Conservation (phyloP, 257 asterid genomes). For the Cinchona pubescens region DNA sequence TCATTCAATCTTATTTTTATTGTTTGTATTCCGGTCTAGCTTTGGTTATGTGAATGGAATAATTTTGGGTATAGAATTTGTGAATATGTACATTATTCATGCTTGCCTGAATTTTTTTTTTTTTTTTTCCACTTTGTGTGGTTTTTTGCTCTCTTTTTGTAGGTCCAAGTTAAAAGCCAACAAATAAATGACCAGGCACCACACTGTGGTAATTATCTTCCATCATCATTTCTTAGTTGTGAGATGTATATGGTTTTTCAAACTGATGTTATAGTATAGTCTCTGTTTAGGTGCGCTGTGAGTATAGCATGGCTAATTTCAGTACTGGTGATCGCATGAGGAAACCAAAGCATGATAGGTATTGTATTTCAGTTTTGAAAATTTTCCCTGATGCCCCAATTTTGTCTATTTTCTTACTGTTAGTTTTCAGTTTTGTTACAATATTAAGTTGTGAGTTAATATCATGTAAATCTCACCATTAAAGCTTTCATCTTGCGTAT, state of each 20-base stretch:
- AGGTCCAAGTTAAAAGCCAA: slow-evolving; percentile 88
- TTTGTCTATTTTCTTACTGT: neutral
- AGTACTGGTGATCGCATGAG: slow-evolving; percentile 96
- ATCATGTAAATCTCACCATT: neutral
- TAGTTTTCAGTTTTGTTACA: neutral
- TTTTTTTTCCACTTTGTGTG: neutral
- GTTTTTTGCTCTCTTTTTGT: slow-evolving; percentile 21
- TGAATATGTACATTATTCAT: no score
- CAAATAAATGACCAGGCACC: slow-evolving; percentile 73
- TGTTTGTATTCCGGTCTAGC: neutral
- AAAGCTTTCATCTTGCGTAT: neutral
- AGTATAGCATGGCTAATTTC: slow-evolving; percentile 98
- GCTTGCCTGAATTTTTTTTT: no score
- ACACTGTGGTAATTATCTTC: slow-evolving; percentile 70
- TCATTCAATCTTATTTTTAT: neutral
- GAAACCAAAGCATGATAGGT: slow-evolving; percentile 95
- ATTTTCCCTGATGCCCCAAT: neutral
- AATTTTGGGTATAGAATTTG: no score
- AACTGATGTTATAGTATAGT: neutral
- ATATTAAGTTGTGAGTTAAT: neutral
- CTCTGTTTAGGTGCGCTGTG: slow-evolving; percentile 72
- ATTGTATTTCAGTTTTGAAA: slow-evolving; percentile 2
- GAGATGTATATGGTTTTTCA: neutral
- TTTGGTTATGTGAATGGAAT: neutral
- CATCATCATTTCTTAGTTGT: slow-evolving; percentile 11